Evolutionary conservation across 2,329 filamentous ascomycete species (phyloP), one percentile per base, ranked within the genome.

Genomic region (Penicillium olsonii): DNA sequence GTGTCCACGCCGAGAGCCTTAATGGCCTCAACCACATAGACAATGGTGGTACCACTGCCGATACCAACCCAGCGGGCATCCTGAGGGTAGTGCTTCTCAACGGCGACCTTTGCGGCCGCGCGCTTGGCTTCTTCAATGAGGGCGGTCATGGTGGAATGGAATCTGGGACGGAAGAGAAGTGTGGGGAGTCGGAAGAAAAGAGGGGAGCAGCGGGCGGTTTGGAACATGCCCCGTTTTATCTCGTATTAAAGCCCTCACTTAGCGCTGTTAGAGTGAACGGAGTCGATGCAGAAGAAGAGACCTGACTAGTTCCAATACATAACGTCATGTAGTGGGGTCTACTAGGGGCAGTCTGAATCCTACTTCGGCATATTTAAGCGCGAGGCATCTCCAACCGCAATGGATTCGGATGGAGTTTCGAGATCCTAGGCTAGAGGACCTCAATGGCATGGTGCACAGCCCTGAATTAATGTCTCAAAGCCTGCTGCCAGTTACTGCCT

Each of bases 11-110:
- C 71, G 15, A 78, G 69, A 43, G 71, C 71, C 55, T 75, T 76
- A 66, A 87, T 87, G 22, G 84, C 84, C 62, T 87, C 81, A 51
- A 87, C 83, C 50, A 85, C 84, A 67, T 86, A 86, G 60, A 85
- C 80, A 53, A 87, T 84, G 17, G 84, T 86, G 33, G 80, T 84
- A 43, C 84, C 84, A 39, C 79, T 83, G 52, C 84, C 84, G 60
- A 87, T 86, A 54, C 84, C 84, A 34, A 86, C 80, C 63, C 80
- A 84, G 52, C 74, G 75, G 55, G 81, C 78, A 53, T 74, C 65
- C 50, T 75, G 72, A 47, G 78, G 74, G 71, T 86, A 87, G 71
- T 86, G 81, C 55, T 84, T 82, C 37, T 65, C 67, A 8, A 85
- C 82, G 15, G 83, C 83, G 55, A 74, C 72, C 56, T 73, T 76